phyloP scores from a whole-genome alignment of 768 basidiomycete species.

The Tephrocybe rancida region DNA sequence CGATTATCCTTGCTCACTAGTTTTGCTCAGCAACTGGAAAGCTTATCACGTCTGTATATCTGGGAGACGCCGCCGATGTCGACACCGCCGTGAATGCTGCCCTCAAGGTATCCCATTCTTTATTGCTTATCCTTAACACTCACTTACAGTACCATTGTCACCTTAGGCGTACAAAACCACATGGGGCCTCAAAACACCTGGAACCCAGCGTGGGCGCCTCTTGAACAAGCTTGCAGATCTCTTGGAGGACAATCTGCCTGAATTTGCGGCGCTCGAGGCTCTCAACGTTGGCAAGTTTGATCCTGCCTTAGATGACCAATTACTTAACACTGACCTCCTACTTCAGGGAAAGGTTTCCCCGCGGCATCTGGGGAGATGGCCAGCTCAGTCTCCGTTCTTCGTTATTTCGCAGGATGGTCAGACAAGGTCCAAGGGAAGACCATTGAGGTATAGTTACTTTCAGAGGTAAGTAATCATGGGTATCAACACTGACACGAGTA shows the following conservation, averaged over 20 bases:
- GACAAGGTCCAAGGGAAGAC: conserved; percentile 82
- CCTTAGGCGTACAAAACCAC: conserved; percentile 43
- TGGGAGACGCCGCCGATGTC: conserved; percentile 70
- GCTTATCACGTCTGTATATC: conserved; percentile 55
- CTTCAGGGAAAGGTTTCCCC: conserved; percentile 51
- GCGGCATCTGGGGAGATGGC: conserved; percentile 53
- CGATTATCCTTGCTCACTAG: conserved; percentile 3
- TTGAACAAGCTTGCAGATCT: conserved; percentile 32
- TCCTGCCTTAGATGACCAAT: neutral
- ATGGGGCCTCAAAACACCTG: conserved; percentile 67
- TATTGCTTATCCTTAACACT: neutral
- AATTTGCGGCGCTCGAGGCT: conserved; percentile 27
- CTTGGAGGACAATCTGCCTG: conserved; percentile 24
- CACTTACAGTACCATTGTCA: neutral
- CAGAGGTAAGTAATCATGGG: neutral
- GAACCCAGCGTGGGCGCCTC: conserved; percentile 26
- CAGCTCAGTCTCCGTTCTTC: conserved; percentile 49
- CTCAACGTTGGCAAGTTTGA: conserved; percentile 21
- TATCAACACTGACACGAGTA: neutral
- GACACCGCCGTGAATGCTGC: conserved; percentile 75
- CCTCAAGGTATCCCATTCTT: conserved; percentile 40
- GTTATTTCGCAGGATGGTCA: conserved; percentile 90
- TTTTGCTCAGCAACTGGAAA: conserved; percentile 59
- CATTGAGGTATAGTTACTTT: conserved; percentile 50
- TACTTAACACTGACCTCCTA: neutral